These are phyloP conservation scores for Pholiota adiposa DNA, from an alignment of 1,284 basidiomycete genomes.

Conservation along the genomic window DNA sequence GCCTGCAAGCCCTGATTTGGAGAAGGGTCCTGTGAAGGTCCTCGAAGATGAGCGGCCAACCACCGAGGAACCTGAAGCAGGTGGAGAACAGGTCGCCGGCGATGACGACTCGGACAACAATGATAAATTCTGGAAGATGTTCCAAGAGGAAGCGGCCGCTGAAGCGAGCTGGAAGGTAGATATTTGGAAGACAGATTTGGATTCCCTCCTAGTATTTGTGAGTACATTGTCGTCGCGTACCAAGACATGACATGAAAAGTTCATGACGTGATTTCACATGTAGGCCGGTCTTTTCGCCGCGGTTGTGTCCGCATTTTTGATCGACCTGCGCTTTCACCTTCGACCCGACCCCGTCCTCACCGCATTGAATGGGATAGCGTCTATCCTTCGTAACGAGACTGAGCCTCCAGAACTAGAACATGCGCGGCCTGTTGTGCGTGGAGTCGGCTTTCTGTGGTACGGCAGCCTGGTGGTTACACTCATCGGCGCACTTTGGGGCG, in stretches of 20 bases:
- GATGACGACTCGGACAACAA: background rate
- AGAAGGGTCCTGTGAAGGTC: no score
- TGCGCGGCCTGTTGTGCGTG: background rate
- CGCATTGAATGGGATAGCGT: background rate
- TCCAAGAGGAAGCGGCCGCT: background rate
- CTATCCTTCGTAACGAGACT: background rate
- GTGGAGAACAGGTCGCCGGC: background rate
- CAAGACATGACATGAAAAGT: background rate
- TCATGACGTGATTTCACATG: background rate
- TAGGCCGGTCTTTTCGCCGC: slow-evolving; percentile 1
- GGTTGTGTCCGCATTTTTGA: background rate
- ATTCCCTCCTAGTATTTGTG: background rate
- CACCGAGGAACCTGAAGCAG: no score
- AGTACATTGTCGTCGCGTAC: no score
- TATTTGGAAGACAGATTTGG: background rate
- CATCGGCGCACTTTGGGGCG: background rate
- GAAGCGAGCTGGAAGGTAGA: background rate
- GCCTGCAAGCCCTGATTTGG: no score
- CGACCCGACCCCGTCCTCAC: background rate
- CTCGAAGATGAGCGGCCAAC: no score
- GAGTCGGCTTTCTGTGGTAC: background rate
- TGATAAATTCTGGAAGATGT: background rate
- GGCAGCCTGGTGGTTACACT: background rate
- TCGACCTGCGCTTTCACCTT: background rate
- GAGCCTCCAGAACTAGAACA: background rate